Percentiles rank a stretch among this genome's conserved stretches.
Evolutionary conservation across 169 alveolate species (phyloP).

Genomic region (Plasmodium sp.): DNA sequence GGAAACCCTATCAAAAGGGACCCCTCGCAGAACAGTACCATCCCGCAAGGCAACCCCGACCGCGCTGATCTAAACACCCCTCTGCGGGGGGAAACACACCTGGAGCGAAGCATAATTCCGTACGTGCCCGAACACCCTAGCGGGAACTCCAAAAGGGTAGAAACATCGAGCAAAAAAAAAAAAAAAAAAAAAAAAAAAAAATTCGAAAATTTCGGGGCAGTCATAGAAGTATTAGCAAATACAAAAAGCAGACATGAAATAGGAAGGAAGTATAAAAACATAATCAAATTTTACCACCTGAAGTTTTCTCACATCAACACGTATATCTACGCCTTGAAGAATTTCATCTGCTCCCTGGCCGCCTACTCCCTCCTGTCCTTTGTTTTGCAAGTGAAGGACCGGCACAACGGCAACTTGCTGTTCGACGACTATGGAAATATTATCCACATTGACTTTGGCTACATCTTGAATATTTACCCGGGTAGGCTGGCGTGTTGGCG

Average conservation of each 20-base stretch:
- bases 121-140: slow-evolving; percentile 5
- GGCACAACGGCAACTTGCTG: slow-evolving; percentile 97
- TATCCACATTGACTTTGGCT: slow-evolving; percentile 97
- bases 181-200: slow-evolving; percentile 55
- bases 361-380: slow-evolving; percentile 96
- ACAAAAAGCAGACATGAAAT: slow-evolving; percentile 75
- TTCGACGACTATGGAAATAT: slow-evolving; percentile 95
- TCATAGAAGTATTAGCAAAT: slow-evolving; percentile 70
- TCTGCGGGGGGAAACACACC: background rate
- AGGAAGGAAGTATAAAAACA: slow-evolving; percentile 51
- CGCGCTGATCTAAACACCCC: background rate
- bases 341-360: slow-evolving; percentile 95
- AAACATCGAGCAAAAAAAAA: background rate
- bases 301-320: slow-evolving; percentile 43
- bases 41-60: background rate
- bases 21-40: background rate
- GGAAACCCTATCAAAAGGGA: background rate
- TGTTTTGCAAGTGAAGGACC: slow-evolving; percentile 92
- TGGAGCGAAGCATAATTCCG: background rate
- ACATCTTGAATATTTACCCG: slow-evolving; percentile 95
- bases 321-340: slow-evolving; percentile 83
- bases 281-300: slow-evolving; percentile 49
- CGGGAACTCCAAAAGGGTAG: background rate
- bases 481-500: slow-evolving; percentile 83
- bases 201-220: slow-evolving; percentile 74